phyloP scores from a whole-genome alignment of 345 rosid genomes.

The Leavenworthia alabamica region DNA sequence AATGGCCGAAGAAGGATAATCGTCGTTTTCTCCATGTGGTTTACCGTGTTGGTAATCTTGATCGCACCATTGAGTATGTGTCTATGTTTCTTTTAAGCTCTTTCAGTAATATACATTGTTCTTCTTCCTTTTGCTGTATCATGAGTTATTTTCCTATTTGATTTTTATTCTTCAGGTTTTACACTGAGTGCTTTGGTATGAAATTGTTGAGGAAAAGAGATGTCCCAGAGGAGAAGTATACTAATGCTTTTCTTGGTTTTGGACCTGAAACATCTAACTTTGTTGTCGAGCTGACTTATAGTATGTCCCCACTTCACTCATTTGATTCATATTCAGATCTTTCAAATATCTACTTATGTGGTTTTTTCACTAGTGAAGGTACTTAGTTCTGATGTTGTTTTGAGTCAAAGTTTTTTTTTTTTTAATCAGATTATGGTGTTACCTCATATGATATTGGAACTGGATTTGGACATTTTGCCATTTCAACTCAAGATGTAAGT shows the following conservation, averaged over 20 bases:
- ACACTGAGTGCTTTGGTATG: slow-evolving; percentile 92
- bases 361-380: neutral
- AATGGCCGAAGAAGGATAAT: slow-evolving; percentile 86
- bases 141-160: neutral
- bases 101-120: neutral
- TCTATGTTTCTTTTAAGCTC: neutral
- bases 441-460: slow-evolving; percentile 85
- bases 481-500: slow-evolving; percentile 79
- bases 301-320: slow-evolving; percentile 39
- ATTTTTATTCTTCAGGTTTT: slow-evolving; percentile 42
- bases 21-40: slow-evolving; percentile 88
- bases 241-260: slow-evolving; percentile 90
- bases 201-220: slow-evolving; percentile 85
- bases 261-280: slow-evolving; percentile 79
- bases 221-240: slow-evolving; percentile 79
- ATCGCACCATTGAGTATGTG: slow-evolving; percentile 74
- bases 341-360: too few species aligned
- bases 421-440: slow-evolving; percentile 78
- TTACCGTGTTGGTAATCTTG: slow-evolving; percentile 87
- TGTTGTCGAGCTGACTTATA: slow-evolving; percentile 78
- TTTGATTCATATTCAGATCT: too few species aligned
- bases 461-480: slow-evolving; percentile 93
- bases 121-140: neutral
- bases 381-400: neutral
- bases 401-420: neutral